phyloP scores from a whole-genome alignment of 306 rosid genomes.

The Prinsepia uniflora region DNA sequence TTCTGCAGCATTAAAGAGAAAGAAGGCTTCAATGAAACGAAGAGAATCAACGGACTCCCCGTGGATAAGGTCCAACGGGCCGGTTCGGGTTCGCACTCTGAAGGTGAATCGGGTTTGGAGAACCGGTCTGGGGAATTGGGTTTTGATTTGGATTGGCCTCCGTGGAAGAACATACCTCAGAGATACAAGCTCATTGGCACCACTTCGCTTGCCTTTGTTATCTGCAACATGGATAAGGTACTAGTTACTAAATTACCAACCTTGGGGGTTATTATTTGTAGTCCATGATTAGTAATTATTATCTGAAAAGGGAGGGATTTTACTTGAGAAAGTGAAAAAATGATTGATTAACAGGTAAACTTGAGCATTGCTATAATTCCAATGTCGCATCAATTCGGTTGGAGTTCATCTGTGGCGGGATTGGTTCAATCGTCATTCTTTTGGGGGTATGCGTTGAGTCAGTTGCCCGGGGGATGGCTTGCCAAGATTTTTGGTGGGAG shows the following conservation, averaged over 20 bases:
- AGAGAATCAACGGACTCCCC: constrained; percentile 33
- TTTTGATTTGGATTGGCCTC: constrained; percentile 57
- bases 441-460: constrained; percentile 98
- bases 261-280: too few species aligned
- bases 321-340: too few species aligned
- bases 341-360: constrained; percentile 62
- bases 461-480: constrained; percentile 97
- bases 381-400: constrained; percentile 91
- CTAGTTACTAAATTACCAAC: too few species aligned
- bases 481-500: constrained; percentile 95
- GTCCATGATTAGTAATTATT: too few species aligned
- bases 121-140: constrained; percentile 27
- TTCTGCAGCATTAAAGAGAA: constrained; percentile 41
- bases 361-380: constrained; percentile 94
- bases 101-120: constrained; percentile 22
- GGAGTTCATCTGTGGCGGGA: constrained; percentile 90
- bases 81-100: constrained; percentile 30
- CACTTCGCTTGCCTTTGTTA: constrained; percentile 84
- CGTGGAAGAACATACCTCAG: constrained; percentile 83
- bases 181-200: constrained; percentile 84
- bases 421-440: constrained; percentile 98
- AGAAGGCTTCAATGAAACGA: constrained; percentile 32
- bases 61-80: constrained; percentile 32
- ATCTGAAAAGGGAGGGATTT: neutral
- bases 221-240: constrained; percentile 99